Evolutionary conservation across 768 basidiomycete species (phyloP).

Genomic region (Tulasnella calospora): DNA sequence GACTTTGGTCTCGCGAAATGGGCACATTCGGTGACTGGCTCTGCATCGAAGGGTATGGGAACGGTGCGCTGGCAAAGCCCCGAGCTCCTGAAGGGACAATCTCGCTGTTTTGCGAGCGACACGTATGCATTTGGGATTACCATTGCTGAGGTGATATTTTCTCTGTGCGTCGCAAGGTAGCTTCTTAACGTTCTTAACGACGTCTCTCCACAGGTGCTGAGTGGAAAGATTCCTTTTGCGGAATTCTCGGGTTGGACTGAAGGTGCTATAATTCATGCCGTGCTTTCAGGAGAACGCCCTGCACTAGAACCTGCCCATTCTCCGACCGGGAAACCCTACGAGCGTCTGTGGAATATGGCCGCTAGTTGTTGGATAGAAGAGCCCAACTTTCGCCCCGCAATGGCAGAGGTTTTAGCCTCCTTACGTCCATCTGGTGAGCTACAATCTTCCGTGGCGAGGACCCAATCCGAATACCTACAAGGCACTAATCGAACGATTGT

Average conservation of each 20-base stretch:
- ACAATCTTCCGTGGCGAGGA: too few species aligned
- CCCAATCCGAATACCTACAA: too few species aligned
- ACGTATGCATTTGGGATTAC: background rate
- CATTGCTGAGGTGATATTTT: background rate
- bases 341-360: background rate
- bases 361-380: background rate
- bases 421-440: background rate
- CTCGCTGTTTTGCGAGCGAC: background rate
- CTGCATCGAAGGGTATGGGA: background rate
- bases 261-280: background rate
- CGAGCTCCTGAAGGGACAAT: background rate
- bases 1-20: background rate
- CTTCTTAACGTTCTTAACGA: too few species aligned
- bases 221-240: background rate
- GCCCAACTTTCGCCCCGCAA: background rate
- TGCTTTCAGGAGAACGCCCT: background rate
- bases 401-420: background rate
- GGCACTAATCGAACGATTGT: too few species aligned
- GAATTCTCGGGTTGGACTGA: background rate
- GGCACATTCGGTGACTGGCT: background rate
- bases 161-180: too few species aligned
- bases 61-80: background rate
- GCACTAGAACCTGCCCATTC: background rate
- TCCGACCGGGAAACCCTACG: background rate
- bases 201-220: background rate